These are phyloP conservation scores for Bimuria novae-zelandiae DNA, from an alignment of 2,329 filamentous ascomycete species.

Conservation along the genomic window DNA sequence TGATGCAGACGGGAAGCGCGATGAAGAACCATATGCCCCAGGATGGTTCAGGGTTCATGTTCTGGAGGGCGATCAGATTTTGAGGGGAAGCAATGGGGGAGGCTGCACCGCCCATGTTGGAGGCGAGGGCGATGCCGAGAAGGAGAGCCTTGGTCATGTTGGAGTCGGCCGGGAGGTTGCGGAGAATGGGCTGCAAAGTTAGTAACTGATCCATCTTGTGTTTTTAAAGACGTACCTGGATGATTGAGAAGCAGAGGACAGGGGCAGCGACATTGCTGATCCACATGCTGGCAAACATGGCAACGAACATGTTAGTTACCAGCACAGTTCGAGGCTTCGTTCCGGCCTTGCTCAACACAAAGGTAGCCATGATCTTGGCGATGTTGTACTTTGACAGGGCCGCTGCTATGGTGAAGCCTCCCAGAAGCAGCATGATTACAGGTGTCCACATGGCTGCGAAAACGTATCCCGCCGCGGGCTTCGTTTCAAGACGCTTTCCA, in stretches of 20 bases:
- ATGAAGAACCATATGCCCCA: slow-evolving; percentile 99
- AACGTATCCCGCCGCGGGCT: slow-evolving; percentile 79
- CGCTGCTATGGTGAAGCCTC: slow-evolving; percentile 93
- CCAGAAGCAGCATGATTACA: slow-evolving; percentile 96
- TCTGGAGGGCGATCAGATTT: slow-evolving; percentile 93
- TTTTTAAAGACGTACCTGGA: slow-evolving; percentile 66
- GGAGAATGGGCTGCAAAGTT: slow-evolving; percentile 78
- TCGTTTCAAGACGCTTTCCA: slow-evolving; percentile 73
- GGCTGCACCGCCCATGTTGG: slow-evolving; percentile 94
- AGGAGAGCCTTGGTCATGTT: slow-evolving; percentile 95
- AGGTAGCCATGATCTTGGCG: slow-evolving; percentile 94
- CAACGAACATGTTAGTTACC: slow-evolving; percentile 98
- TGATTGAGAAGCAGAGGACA: slow-evolving; percentile 96
- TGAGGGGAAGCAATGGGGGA: slow-evolving; percentile 97
- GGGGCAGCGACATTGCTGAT: slow-evolving; percentile 98
- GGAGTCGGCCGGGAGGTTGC: slow-evolving; percentile 87
- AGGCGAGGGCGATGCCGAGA: slow-evolving; percentile 90
- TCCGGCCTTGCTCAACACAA: slow-evolving; percentile 94
- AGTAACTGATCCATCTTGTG: neutral
- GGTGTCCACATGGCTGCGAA: slow-evolving; percentile 99
- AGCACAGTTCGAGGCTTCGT: slow-evolving; percentile 87
- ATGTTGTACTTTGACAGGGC: slow-evolving; percentile 97
- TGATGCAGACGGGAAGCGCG: slow-evolving; percentile 86
- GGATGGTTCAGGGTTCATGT: slow-evolving; percentile 88
- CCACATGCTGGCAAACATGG: slow-evolving; percentile 97